Conservation (phyloP, 192 early-diverging fungal genomes). For the Geranomyces michiganensis region DNA sequence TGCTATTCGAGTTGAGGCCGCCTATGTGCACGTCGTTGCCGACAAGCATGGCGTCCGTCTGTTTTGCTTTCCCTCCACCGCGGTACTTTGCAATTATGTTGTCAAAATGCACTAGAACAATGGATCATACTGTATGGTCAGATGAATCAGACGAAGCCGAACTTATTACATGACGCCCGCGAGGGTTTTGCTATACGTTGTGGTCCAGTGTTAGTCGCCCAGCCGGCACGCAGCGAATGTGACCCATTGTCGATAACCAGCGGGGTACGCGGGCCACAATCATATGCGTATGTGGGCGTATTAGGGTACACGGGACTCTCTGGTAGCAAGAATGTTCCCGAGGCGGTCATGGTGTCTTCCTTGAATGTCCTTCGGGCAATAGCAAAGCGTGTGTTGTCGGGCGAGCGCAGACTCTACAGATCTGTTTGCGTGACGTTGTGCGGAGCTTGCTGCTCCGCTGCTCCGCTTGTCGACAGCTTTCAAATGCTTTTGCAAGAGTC, state of each 20-base stretch:
- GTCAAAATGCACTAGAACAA: constrained; percentile 67
- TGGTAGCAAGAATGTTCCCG: background rate
- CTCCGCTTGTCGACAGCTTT: too few species aligned
- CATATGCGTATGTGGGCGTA: constrained; percentile 21
- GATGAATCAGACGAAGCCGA: background rate
- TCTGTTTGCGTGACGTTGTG: too few species aligned
- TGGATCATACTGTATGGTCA: background rate
- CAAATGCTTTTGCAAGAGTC: too few species aligned
- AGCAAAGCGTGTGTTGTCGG: too few species aligned
- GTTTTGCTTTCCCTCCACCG: constrained; percentile 55
- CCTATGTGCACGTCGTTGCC: constrained; percentile 69
- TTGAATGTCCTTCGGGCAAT: too few species aligned
- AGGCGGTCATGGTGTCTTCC: background rate
- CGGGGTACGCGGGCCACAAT: constrained; percentile 7
- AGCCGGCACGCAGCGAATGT: constrained; percentile 78
- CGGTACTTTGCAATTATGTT: constrained; percentile 68
- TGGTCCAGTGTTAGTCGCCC: constrained; percentile 68
- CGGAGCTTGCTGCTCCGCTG: too few species aligned
- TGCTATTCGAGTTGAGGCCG: constrained; percentile 53
- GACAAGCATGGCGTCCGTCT: constrained; percentile 49
- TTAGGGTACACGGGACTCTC: background rate
- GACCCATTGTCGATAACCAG: constrained; percentile 80
- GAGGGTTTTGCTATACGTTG: constrained; percentile 47
- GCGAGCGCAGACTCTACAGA: too few species aligned
- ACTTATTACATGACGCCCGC: background rate